Base-by-base conservation (phyloP, 345 rosid species). In the Salix koriyanagi region DNA sequence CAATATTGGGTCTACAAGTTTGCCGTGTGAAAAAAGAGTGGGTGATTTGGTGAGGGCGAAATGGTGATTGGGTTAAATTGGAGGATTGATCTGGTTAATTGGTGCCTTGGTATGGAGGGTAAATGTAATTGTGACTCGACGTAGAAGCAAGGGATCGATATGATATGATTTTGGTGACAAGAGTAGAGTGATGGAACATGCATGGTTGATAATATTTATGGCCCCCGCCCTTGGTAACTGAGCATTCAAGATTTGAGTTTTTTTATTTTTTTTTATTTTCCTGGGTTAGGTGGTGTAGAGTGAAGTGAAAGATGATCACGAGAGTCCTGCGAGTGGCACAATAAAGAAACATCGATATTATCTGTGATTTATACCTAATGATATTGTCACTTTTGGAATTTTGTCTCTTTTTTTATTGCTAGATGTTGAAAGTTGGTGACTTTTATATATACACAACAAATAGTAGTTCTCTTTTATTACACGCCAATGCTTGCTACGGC, bases 241-340 rank as follows among this genome's bases (percentile, higher is more conserved):
- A 56, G 80, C 39, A 65, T 58, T 11, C 14, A 28, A 42, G 16
- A 23, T 56, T 56, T 56, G 62, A 21, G 62, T 4, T 4, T 9
- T 56, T 9, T 19, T 23, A 9, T 9, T 58, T 4, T 4, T 9
- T 56, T 9, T 19, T 23, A 9, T 9, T 58, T 13, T 26, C 32
- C 18, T 18, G 1, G 3, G n/a, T 65, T 42, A 19, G 74, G 21
- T 32, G 4, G 44, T 2, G 72, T 44, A 65, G 61, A 73, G 77
- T 48, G 75, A 67, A 76, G 62, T 75, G 70, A 76, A 80, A 76
- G 80, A 72, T 50, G 71, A 71, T 78, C 88, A 84, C 83, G 90
- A 80, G 86, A 83, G 65, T 82, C 86, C 74, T 81, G 90, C 80
- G 79, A 77, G 60, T 70, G 88, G 82, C 77, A 82, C 81, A 46